These are phyloP conservation scores for Cyberlindnera lachancei DNA, from an alignment of 805 yeast genomes.

Conservation along the genomic window DNA sequence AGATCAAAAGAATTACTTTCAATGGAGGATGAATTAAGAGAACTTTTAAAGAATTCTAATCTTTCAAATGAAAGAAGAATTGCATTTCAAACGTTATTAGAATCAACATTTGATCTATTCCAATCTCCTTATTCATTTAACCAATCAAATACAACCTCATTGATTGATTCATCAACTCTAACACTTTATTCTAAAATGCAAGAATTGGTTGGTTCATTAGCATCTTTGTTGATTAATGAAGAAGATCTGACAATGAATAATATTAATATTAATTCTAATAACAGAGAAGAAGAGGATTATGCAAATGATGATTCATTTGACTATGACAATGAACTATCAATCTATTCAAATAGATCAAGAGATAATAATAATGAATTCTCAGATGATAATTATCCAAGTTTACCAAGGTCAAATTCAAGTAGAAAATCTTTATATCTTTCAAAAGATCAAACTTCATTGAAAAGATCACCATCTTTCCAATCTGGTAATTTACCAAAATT, in stretches of 20 bases:
- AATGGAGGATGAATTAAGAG: constrained; percentile 23
- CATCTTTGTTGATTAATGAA: constrained; percentile 25
- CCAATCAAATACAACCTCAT: constrained; percentile 7
- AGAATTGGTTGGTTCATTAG: constrained; percentile 24
- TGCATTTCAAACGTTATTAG: constrained; percentile 17
- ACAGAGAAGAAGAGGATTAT: too few relatives aligned
- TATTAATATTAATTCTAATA: too few relatives aligned
- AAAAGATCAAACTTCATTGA: too few relatives aligned
- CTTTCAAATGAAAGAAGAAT: constrained; percentile 11
- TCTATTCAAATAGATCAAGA: too few relatives aligned
- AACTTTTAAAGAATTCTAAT: constrained; percentile 16
- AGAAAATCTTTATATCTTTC: too few relatives aligned
- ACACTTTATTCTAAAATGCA: constrained; percentile 27
- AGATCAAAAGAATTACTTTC: constrained; percentile 25
- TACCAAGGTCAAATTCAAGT: too few relatives aligned
- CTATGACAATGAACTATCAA: too few relatives aligned
- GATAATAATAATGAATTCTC: too few relatives aligned
- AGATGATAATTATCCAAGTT: too few relatives aligned
- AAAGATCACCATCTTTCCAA: too few relatives aligned
- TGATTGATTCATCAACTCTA: constrained; percentile 23
- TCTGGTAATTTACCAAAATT: too few relatives aligned
- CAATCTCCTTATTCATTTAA: constrained; percentile 16
- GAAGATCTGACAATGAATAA: constrained; percentile 11
- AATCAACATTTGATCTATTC: constrained; percentile 22
- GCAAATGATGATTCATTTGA: too few relatives aligned